These are phyloP conservation scores for Polyporus arcularius DNA, from an alignment of 768 basidiomycete genomes.

Conservation along the genomic window DNA sequence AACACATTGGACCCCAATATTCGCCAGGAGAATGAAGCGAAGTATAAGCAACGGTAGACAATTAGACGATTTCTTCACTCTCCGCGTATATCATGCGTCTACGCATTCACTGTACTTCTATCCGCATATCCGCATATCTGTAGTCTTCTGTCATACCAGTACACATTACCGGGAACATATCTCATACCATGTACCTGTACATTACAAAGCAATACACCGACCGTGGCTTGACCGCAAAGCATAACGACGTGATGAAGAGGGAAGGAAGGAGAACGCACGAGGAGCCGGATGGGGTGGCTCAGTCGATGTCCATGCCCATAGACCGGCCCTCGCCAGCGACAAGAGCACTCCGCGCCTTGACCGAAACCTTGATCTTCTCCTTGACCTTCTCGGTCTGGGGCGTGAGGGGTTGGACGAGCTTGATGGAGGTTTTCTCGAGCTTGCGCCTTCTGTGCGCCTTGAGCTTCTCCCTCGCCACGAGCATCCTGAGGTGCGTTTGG, in stretches of 20 bases:
- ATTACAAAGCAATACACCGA: constrained; percentile 23
- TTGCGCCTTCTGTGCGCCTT: constrained; percentile 71
- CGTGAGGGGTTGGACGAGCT: constrained; percentile 64
- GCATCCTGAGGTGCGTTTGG: constrained; percentile 61
- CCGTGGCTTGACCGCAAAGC: constrained; percentile 12
- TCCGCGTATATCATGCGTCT: constrained; percentile 2
- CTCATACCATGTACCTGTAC: constrained; percentile 23
- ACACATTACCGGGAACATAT: constrained; percentile 15
- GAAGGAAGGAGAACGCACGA: not conserved
- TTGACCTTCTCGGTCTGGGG: constrained; percentile 50
- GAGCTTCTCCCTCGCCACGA: constrained; percentile 75
- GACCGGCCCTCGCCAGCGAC: constrained; percentile 81
- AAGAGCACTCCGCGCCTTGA: constrained; percentile 69
- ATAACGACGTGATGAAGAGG: constrained; percentile 11
- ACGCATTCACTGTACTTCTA: constrained; percentile 15
- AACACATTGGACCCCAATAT: constrained; percentile 90
- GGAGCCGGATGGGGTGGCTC: constrained; percentile 22
- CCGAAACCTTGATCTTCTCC: constrained; percentile 77
- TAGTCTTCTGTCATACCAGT: constrained; percentile 18
- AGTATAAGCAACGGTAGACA: constrained; percentile 81
- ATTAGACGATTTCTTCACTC: not conserved
- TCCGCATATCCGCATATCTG: constrained; percentile 19
- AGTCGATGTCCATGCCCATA: constrained; percentile 92
- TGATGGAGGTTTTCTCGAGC: constrained; percentile 55
- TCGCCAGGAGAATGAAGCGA: constrained; percentile 83